Evolutionary conservation across 257 asterid species (phyloP).

Genomic region (Scutellaria galericulata): DNA sequence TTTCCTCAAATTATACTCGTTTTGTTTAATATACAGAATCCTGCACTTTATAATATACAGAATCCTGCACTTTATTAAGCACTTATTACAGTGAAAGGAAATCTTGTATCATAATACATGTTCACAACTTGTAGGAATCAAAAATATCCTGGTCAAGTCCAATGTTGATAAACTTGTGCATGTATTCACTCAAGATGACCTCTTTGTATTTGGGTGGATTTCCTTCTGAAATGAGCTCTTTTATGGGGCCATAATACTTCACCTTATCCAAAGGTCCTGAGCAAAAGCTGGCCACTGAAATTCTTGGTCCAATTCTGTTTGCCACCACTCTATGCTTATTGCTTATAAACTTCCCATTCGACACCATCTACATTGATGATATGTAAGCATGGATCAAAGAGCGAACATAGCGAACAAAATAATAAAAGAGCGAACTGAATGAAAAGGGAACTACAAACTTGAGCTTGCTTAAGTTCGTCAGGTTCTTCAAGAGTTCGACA

Average conservation of each 20-base stretch:
- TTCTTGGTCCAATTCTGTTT: slow-evolving; percentile 45
- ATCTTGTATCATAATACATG: no score
- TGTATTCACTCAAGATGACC: slow-evolving; percentile 37
- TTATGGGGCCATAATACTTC: slow-evolving; percentile 48
- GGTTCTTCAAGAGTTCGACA: no score
- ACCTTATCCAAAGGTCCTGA: slow-evolving; percentile 7
- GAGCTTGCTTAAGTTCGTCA: no score
- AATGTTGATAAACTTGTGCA: slow-evolving; percentile 17
- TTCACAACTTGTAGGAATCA: slow-evolving; percentile 41
- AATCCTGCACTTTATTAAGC: no score
- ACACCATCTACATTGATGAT: slow-evolving; percentile 48
- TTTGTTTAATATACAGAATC: no score
- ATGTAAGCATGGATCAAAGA: no score
- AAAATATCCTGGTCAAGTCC: slow-evolving; percentile 40
- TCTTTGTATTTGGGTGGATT: slow-evolving; percentile 49
- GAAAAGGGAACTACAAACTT: no score
- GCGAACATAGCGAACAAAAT: no score
- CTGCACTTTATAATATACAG: no score
- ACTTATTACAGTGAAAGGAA: no score
- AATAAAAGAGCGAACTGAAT: no score
- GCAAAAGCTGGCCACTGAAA: slow-evolving; percentile 51
- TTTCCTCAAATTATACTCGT: no score
- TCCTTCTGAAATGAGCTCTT: slow-evolving; percentile 53
- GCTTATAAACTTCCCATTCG: slow-evolving; percentile 55
- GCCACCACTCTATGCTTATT: slow-evolving; percentile 51